Conservation (phyloP, 129 eudicot species). For the Helichrysum umbraculigerum region DNA sequence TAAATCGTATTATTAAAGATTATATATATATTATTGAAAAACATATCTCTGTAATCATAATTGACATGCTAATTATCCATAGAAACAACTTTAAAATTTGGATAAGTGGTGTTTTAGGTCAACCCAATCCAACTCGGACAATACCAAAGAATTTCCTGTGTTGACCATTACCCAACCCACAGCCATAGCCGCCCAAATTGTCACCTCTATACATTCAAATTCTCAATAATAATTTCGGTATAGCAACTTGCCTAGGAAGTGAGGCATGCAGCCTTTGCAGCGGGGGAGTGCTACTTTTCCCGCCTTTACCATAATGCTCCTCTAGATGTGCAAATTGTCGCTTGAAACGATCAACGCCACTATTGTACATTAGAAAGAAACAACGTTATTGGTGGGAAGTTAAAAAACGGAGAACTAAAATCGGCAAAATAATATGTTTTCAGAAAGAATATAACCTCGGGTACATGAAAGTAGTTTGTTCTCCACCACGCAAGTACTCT, state of each 20-base stretch:
- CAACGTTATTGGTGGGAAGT: constrained; percentile 3
- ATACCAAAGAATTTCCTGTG: neutral
- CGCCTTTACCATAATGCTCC: constrained; percentile 80
- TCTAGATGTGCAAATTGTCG: constrained; percentile 97
- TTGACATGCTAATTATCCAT: no score
- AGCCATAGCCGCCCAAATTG: neutral
- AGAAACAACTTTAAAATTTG: no score
- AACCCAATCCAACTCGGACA: neutral
- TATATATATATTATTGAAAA: no score
- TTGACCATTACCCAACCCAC: neutral
- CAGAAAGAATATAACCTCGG: constrained; percentile 62
- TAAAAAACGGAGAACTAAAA: neutral
- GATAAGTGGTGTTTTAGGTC: neutral
- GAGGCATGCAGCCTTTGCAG: constrained; percentile 88
- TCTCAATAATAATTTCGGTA: neutral
- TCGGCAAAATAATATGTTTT: neutral
- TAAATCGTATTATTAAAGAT: no score
- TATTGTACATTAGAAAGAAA: constrained; percentile 19
- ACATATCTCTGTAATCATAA: no score
- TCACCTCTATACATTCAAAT: neutral
- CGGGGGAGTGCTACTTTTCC: constrained; percentile 61
- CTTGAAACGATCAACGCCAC: constrained; percentile 97
- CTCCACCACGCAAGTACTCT: constrained; percentile 84
- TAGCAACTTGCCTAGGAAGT: constrained; percentile 72
- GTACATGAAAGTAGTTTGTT: constrained; percentile 95